Percentiles rank a stretch among this genome's conserved stretches.
These are phyloP conservation scores for Bertia moriformis DNA, from an alignment of 2,329 filamentous ascomycete species.

Conservation along the genomic window DNA sequence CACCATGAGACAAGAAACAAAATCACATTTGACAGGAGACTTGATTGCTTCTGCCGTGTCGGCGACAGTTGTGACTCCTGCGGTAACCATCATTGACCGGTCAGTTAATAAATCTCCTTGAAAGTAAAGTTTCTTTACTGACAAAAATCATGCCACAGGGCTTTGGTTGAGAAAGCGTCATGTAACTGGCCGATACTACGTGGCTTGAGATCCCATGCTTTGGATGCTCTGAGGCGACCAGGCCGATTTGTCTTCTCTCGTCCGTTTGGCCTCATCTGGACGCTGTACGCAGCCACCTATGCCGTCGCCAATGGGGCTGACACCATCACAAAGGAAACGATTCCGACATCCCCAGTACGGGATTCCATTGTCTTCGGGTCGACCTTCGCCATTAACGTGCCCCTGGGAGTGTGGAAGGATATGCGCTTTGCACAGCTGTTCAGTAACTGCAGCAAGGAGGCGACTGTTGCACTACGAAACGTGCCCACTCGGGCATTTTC, in stretches of 20 bases:
- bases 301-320: slow-evolving; percentile 12
- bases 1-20: too few relatives aligned
- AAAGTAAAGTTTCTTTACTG: background rate
- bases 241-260: slow-evolving; percentile 9
- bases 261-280: slow-evolving; percentile 13
- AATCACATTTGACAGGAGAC: slow-evolving; percentile 9
- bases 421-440: background rate
- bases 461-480: too few relatives aligned
- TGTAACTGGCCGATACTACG: slow-evolving; percentile 5
- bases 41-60: too few relatives aligned
- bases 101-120: slow-evolving; percentile 3
- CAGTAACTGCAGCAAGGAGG: background rate
- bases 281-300: slow-evolving; percentile 13
- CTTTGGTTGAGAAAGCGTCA: slow-evolving; percentile 6
- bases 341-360: background rate
- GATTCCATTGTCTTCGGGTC: background rate
- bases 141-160: slow-evolving; percentile 3
- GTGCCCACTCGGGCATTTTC: background rate
- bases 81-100: slow-evolving; percentile 13
- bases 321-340: slow-evolving; percentile 8
- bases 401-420: background rate
- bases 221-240: slow-evolving; percentile 7
- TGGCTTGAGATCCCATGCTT: slow-evolving; percentile 2
- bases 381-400: background rate
- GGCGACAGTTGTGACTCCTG: slow-evolving; percentile 12